phyloP scores from a whole-genome alignment of 2,329 filamentous ascomycete species.

The Aspergillus alliaceus region DNA sequence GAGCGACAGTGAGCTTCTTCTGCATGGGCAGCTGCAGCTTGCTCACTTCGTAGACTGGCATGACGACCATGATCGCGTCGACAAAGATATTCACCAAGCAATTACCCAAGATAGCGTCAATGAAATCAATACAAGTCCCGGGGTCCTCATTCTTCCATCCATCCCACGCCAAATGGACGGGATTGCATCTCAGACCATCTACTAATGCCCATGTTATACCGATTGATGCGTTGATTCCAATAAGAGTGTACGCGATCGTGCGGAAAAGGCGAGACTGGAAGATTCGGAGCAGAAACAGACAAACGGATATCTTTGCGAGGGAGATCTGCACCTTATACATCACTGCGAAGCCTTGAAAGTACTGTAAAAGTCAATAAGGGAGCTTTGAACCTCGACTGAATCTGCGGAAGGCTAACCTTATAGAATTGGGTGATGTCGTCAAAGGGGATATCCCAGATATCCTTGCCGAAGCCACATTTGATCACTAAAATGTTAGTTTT shows the following conservation, averaged over 20 bases:
- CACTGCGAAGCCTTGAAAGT: conserved; percentile 19
- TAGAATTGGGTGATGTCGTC: conserved; percentile 9
- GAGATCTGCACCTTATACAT: conserved; percentile 24
- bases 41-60: conserved; percentile 22
- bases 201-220: conserved; percentile 18
- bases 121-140: conserved; percentile 21
- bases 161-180: conserved; percentile 21
- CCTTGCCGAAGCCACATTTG: conserved; percentile 12
- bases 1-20: conserved; percentile 18
- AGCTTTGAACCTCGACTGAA: neutral
- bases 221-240: conserved; percentile 20
- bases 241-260: conserved; percentile 17
- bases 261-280: conserved; percentile 21
- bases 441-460: conserved; percentile 16
- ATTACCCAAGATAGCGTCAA: conserved; percentile 16
- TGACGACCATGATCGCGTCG: conserved; percentile 19
- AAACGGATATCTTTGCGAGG: conserved; percentile 26
- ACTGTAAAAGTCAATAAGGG: neutral
- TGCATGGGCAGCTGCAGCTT: conserved; percentile 18
- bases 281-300: conserved; percentile 25
- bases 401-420: conserved; percentile 4
- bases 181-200: conserved; percentile 19
- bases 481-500: conserved; percentile 10
- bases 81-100: conserved; percentile 22
- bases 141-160: conserved; percentile 15